Evolutionary conservation across 257 asterid species (phyloP).

Genomic region (Ballota nigra): DNA sequence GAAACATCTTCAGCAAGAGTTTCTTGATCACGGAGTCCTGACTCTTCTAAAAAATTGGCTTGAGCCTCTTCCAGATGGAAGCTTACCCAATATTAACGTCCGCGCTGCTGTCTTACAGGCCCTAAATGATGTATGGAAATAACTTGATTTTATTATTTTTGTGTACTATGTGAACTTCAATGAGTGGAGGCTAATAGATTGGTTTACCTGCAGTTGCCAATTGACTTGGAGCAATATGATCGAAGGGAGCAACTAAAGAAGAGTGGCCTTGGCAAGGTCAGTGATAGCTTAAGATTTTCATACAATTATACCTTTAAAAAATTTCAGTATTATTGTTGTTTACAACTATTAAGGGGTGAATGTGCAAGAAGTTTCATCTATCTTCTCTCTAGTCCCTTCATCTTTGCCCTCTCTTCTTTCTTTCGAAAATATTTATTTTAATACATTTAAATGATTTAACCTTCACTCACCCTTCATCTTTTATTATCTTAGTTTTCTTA

Average conservation of each 20-base stretch:
- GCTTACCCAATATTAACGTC: slow-evolving; percentile 87
- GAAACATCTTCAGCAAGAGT: slow-evolving; percentile 92
- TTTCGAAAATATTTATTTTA: background rate
- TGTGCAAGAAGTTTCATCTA: background rate
- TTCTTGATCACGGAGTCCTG: slow-evolving; percentile 90
- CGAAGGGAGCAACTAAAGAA: slow-evolving; percentile 80
- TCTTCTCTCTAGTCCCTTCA: background rate
- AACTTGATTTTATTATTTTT: background rate
- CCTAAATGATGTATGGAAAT: slow-evolving; percentile 65
- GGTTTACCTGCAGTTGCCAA: slow-evolving; percentile 67
- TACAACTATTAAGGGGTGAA: background rate
- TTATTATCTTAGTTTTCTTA: background rate
- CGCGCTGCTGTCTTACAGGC: slow-evolving; percentile 84
- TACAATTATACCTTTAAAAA: background rate
- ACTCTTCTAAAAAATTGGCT: slow-evolving; percentile 85
- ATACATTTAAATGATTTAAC: background rate
- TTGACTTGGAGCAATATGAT: slow-evolving; percentile 80
- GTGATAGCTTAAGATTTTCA: slow-evolving; percentile 1
- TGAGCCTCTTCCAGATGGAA: slow-evolving; percentile 97
- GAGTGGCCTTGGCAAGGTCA: slow-evolving; percentile 96
- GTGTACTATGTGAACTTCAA: background rate
- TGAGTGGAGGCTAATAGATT: slow-evolving; percentile 26
- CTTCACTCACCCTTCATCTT: background rate
- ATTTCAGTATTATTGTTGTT: background rate
- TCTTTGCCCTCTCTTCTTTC: background rate